phyloP scores from a whole-genome alignment of 495 filamentous ascomycete species.

The Penicillium taxi region DNA sequence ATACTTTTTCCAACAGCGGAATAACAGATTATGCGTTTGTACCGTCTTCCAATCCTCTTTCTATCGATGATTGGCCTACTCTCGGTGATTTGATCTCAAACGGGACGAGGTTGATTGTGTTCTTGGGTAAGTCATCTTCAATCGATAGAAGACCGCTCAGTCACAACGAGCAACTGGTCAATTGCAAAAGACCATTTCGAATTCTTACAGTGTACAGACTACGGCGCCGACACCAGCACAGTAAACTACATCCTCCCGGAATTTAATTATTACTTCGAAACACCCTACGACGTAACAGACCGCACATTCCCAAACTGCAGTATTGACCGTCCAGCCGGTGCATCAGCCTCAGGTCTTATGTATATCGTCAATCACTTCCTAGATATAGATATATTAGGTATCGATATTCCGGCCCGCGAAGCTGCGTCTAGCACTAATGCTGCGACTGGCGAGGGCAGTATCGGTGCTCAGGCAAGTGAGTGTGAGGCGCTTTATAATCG shows the following conservation, averaged over 20 bases:
- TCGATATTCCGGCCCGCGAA: slow-evolving; percentile 49
- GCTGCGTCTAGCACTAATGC: slow-evolving; percentile 51
- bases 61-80: slow-evolving; percentile 52
- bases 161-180: neutral
- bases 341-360: slow-evolving; percentile 41
- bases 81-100: slow-evolving; percentile 51
- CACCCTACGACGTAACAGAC: slow-evolving; percentile 53
- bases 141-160: too few relatives aligned
- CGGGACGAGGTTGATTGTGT: slow-evolving; percentile 54
- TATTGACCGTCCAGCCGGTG: slow-evolving; percentile 51
- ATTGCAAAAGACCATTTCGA: too few relatives aligned
- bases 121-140: slow-evolving; percentile 44
- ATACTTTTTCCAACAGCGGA: slow-evolving; percentile 46
- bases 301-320: slow-evolving; percentile 44
- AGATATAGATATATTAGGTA: slow-evolving; percentile 34
- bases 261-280: slow-evolving; percentile 67
- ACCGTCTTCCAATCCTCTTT: slow-evolving; percentile 27
- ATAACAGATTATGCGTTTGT: slow-evolving; percentile 53
- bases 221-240: slow-evolving; percentile 36
- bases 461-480: slow-evolving; percentile 47
- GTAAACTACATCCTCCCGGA: slow-evolving; percentile 61
- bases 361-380: slow-evolving; percentile 50
- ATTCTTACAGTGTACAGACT: slow-evolving; percentile 29
- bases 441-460: slow-evolving; percentile 41
- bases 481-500: slow-evolving; percentile 48